Percentiles rank a stretch among this genome's conserved stretches.
Evolutionary conservation across 179 eudicot genomes (phyloP).

Genomic region (Spergularia azorica): DNA sequence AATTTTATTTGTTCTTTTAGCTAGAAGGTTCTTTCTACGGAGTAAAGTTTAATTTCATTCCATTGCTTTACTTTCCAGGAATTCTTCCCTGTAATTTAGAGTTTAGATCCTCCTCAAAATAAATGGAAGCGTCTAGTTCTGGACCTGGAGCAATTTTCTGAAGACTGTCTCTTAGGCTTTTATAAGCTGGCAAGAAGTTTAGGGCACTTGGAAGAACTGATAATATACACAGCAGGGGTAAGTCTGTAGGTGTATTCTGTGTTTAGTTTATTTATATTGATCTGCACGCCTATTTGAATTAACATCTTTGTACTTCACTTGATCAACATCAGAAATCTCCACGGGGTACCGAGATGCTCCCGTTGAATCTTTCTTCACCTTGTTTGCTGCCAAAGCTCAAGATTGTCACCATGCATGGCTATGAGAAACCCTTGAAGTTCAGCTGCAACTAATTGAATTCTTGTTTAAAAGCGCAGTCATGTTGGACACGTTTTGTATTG

Average conservation of each 20-base stretch:
- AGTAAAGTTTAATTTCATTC: too few species aligned
- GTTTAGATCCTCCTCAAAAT: background rate
- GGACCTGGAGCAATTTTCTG: background rate
- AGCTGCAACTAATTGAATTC: conserved; percentile 17
- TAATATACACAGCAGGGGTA: conserved; percentile 3
- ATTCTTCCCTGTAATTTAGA: too few species aligned
- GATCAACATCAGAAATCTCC: background rate
- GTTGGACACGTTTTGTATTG: conserved; percentile 10
- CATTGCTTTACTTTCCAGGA: background rate
- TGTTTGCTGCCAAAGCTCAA: background rate
- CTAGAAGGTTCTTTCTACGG: too few species aligned
- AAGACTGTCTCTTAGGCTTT: background rate
- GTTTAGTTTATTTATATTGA: too few species aligned
- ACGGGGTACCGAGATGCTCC: background rate
- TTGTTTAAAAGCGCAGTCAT: conserved; percentile 16
- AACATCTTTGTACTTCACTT: too few species aligned
- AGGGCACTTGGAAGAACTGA: conserved; percentile 2
- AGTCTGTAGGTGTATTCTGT: background rate
- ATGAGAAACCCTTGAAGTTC: background rate
- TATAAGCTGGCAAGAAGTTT: background rate
- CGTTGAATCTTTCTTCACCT: background rate
- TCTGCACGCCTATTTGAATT: too few species aligned
- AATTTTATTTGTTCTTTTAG: too few species aligned
- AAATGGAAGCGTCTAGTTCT: conserved; percentile 6
- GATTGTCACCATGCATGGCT: conserved; percentile 16